Percentiles rank a stretch among this genome's conserved stretches.
Evolutionary conservation across 2,329 filamentous ascomycete species (phyloP).

Genomic region (Diaporthe humulicola): DNA sequence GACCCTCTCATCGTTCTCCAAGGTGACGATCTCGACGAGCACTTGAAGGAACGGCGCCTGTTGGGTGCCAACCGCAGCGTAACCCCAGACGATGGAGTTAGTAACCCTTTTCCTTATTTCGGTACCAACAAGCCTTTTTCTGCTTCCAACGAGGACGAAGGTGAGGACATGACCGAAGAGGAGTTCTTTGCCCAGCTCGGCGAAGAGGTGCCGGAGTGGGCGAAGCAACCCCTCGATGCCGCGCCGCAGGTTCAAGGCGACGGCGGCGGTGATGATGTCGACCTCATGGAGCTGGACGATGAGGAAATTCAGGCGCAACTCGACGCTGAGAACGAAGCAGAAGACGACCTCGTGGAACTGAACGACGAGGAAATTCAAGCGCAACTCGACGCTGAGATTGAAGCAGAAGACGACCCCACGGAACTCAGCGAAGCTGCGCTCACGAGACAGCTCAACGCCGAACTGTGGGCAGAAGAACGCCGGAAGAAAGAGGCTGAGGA

Average conservation of each 20-base stretch:
- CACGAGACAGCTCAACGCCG: not conserved
- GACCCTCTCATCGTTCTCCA: not conserved
- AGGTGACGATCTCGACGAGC: not conserved
- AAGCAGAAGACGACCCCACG: not conserved
- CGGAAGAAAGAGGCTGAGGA: not conserved
- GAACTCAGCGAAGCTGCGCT: not conserved
- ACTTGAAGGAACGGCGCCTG: not conserved
- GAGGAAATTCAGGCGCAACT: not conserved
- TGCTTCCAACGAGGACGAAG: not conserved
- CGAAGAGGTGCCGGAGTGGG: not conserved
- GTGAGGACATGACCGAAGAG: conserved; percentile 11
- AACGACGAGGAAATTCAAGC: not conserved
- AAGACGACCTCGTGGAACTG: not conserved
- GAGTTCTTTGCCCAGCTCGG: conserved; percentile 13
- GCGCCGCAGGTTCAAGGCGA: not conserved
- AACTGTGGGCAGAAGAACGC: conserved; percentile 2
- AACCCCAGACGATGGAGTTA: conserved; percentile 11
- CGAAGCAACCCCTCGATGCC: not conserved
- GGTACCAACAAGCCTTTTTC: not conserved
- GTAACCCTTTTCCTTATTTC: not conserved
- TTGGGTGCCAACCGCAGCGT: not conserved
- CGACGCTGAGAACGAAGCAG: not conserved
- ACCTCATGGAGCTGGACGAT: not conserved
- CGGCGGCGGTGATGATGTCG: not conserved
- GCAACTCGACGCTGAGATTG: not conserved